phyloP scores from a whole-genome alignment of 2,329 filamentous ascomycete genomes.

The Penicillium sp. region DNA sequence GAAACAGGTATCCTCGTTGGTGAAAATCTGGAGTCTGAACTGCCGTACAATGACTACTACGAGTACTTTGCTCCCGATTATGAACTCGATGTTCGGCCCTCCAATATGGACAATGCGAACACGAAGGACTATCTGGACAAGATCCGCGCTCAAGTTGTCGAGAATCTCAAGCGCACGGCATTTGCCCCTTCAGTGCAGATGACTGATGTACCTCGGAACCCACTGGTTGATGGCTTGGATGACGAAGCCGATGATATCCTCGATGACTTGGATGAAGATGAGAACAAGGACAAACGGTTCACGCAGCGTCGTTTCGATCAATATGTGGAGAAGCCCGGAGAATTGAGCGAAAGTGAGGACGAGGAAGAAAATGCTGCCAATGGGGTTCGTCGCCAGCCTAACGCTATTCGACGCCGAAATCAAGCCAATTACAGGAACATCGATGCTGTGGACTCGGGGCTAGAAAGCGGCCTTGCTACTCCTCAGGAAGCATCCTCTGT shows the following conservation, averaged over 20 bases:
- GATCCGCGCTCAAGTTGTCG: conserved; percentile 60
- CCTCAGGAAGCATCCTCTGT: conserved; percentile 41
- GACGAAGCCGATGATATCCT: conserved; percentile 60
- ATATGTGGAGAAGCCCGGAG: conserved; percentile 66
- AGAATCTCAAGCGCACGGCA: conserved; percentile 59
- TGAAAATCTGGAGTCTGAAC: conserved; percentile 69
- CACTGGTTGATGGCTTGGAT: conserved; percentile 51
- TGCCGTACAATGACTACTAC: conserved; percentile 97
- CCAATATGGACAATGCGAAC: conserved; percentile 68
- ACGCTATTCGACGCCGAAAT: conserved; percentile 47
- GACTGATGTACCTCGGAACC: conserved; percentile 56
- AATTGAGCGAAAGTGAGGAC: conserved; percentile 82
- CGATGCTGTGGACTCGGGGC: conserved; percentile 49
- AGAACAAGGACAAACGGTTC: conserved; percentile 75
- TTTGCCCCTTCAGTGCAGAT: conserved; percentile 59
- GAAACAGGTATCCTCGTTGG: conserved; percentile 79
- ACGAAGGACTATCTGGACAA: conserved; percentile 63
- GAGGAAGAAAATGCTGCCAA: conserved; percentile 68
- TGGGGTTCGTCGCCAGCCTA: conserved; percentile 58
- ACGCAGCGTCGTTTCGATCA: conserved; percentile 80
- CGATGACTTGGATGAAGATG: conserved; percentile 72
- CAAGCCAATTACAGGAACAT: conserved; percentile 58
- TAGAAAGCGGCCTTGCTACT: conserved; percentile 48
- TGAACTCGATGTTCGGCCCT: conserved; percentile 62
- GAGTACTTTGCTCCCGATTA: conserved; percentile 68